Evolutionary conservation across 345 rosid species (phyloP), one percentile per base, ranked within the genome.

Genomic region (Nasturtium officinale): DNA sequence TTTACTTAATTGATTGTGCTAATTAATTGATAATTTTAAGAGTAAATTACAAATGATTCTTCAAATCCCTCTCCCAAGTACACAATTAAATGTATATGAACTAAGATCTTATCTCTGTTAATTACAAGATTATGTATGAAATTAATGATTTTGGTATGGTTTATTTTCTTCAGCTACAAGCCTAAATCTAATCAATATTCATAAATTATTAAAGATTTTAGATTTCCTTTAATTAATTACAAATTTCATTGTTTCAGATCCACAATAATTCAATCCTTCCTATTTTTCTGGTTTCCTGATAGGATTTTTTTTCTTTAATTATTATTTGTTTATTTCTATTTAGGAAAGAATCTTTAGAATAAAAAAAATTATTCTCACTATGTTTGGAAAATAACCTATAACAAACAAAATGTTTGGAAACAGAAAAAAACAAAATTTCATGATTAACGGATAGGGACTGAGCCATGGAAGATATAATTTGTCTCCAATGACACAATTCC

Each of bases 401-500:
- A n/a, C n/a, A n/a, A n/a, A n/a, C n/a, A n/a, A n/a, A n/a, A 21
- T 10, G 25, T 50, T 52, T 38, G 26, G 20, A 9, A 12, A n/a
- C n/a, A n/a, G n/a, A n/a, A 74, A 29, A 30, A 28, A 45, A 0
- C 46, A 61, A 45, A 38, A 12, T 40, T 16, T 21, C n/a, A 29
- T 25, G 7, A 57, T 4, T n/a, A 29, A 16, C 6, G 50, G 50
- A 46, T 7, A 45, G 35, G 48, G 60, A 74, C 16, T 11, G 0
- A 53, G 74, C 13, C 65, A 43, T 43, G 59, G 9, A 61, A 75
- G 63, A 68, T 30, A 52, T 7, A 33, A 26, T 5, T 23, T 11
- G 52, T 68, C n/a, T 43, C 80, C 80, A 77, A 77, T 77, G 72
- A 64, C 2, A 26, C 66, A 17, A 4, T 0, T 30, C 46, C 80